A percentile compares a stretch with the other conserved stretches of the same genome.
Conservation (phyloP, 2,329 filamentous ascomycete species). For the Huntiella moniliformis region DNA sequence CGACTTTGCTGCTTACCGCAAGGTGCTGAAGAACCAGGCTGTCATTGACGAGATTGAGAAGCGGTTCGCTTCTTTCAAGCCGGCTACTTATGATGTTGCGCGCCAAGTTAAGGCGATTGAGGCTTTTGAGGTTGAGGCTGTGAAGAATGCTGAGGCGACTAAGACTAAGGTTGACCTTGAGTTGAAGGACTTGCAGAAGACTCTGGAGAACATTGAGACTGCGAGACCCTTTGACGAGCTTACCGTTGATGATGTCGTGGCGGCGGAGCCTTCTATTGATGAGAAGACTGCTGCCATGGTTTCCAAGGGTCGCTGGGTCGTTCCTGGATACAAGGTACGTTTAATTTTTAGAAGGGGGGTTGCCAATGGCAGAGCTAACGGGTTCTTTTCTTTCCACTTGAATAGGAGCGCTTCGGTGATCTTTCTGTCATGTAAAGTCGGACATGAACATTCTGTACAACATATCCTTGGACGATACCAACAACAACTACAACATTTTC, state of each 20-base stretch:
- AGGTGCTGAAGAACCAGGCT: slow-evolving; percentile 84
- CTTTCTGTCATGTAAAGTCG: slow-evolving; percentile 71
- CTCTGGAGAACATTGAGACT: slow-evolving; percentile 90
- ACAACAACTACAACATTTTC: slow-evolving; percentile 11
- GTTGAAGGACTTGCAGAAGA: slow-evolving; percentile 83
- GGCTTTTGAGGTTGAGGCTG: slow-evolving; percentile 87
- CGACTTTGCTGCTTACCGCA: slow-evolving; percentile 89
- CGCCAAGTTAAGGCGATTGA: slow-evolving; percentile 97
- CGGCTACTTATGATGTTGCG: slow-evolving; percentile 74
- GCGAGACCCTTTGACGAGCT: slow-evolving; percentile 91
- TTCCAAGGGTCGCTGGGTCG: slow-evolving; percentile 93
- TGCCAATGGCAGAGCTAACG: background rate
- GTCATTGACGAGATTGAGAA: slow-evolving; percentile 95
- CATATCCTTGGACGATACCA: slow-evolving; percentile 13
- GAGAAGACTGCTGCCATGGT: slow-evolving; percentile 90
- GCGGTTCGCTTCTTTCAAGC: slow-evolving; percentile 82
- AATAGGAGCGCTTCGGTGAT: slow-evolving; percentile 95
- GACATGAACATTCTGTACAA: background rate
- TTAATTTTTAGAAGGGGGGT: background rate
- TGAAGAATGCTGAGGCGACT: slow-evolving; percentile 93
- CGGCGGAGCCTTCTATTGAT: slow-evolving; percentile 90
- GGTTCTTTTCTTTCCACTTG: background rate
- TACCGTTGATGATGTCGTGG: slow-evolving; percentile 90
- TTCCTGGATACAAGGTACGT: slow-evolving; percentile 94
- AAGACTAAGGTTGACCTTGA: slow-evolving; percentile 93